Conservation (phyloP, 2,329 filamentous ascomycete species). For the Hirsutella thompsonii region DNA sequence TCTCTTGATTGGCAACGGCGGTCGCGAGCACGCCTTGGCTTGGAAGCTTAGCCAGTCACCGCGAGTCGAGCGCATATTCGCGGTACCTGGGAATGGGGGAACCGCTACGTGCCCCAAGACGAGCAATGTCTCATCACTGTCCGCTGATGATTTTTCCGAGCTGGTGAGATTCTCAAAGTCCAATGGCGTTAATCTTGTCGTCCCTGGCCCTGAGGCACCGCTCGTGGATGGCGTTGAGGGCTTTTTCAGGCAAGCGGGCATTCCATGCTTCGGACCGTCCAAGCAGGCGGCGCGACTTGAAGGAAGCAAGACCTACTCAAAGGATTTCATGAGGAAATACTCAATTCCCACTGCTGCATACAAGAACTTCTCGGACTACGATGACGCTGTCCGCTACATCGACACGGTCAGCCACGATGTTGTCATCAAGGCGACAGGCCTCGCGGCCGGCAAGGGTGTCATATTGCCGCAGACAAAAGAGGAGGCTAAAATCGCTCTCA, state of each 20-base stretch:
- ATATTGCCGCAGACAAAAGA: constrained; percentile 72
- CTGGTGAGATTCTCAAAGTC: constrained; percentile 65
- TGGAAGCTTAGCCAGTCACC: constrained; percentile 86
- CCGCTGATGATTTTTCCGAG: constrained; percentile 64
- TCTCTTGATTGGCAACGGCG: constrained; percentile 85
- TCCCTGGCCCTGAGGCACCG: constrained; percentile 88
- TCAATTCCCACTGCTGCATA: constrained; percentile 85
- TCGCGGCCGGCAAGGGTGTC: constrained; percentile 92
- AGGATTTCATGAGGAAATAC: constrained; percentile 93
- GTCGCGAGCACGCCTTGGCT: constrained; percentile 84
- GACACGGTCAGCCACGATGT: constrained; percentile 58
- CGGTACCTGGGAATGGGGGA: constrained; percentile 73
- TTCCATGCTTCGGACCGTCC: constrained; percentile 76
- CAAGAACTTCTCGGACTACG: constrained; percentile 73
- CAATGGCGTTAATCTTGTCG: constrained; percentile 65
- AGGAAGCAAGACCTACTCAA: constrained; percentile 92
- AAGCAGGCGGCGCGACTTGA: constrained; percentile 80
- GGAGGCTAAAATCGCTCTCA: constrained; percentile 70
- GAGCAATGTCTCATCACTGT: constrained; percentile 58
- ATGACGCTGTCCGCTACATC: constrained; percentile 60
- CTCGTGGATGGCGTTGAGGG: constrained; percentile 82
- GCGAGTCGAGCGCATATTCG: constrained; percentile 61
- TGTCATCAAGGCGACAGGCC: constrained; percentile 86
- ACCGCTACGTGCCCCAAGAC: constrained; percentile 60
- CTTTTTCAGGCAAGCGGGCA: constrained; percentile 62